These are phyloP conservation scores for Pholiota molesta DNA, from an alignment of 768 basidiomycete species.

Conservation along the genomic window DNA sequence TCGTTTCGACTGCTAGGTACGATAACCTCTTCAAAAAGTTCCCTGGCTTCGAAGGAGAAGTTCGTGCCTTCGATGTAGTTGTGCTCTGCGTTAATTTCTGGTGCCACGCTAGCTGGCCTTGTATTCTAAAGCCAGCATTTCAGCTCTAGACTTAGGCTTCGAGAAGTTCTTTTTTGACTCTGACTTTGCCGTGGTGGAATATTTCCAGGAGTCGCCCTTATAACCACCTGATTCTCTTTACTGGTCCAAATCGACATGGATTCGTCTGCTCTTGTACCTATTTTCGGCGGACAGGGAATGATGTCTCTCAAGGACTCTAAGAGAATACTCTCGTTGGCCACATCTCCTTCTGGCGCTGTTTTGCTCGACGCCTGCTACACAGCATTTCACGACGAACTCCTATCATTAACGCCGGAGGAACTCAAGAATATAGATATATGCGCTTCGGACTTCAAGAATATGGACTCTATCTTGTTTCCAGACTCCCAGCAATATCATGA, in stretches of 20 bases:
- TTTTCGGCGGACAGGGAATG: conserved; percentile 63
- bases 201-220: conserved; percentile 7
- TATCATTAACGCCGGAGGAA: conserved; percentile 41
- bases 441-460: conserved; percentile 45
- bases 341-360: conserved; percentile 41
- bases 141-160: background rate
- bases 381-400: conserved; percentile 52
- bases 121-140: conserved; percentile 1
- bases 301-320: conserved; percentile 31
- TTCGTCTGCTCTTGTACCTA: conserved; percentile 38
- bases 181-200: conserved; percentile 6
- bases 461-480: conserved; percentile 39
- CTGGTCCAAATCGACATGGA: conserved; percentile 8
- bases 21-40: conserved; percentile 7
- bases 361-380: conserved; percentile 55
- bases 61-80: conserved; percentile 4
- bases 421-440: conserved; percentile 40
- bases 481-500: conserved; percentile 36
- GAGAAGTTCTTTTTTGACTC: conserved; percentile 9
- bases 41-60: conserved; percentile 7
- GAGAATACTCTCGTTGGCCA: conserved; percentile 31
- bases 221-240: background rate
- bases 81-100: conserved; percentile 2
- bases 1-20: background rate
- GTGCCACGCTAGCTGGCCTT: background rate